These are phyloP conservation scores for Colletotrichum lini DNA, from an alignment of 2,329 filamentous ascomycete species.

Conservation along the genomic window DNA sequence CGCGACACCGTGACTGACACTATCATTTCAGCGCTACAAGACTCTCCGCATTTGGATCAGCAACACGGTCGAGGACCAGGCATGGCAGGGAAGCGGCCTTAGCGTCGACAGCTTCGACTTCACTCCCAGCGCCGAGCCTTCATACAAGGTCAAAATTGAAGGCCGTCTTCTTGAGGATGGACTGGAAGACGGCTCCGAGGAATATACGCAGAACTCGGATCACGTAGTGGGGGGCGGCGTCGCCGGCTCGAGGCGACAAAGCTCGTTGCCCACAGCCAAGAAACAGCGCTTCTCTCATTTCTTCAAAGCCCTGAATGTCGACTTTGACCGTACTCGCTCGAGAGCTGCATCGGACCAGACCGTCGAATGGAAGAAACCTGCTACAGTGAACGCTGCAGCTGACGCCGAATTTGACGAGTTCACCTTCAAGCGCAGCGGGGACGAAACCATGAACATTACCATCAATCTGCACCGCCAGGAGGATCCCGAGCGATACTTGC, in stretches of 20 bases:
- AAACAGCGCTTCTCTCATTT: slow-evolving; percentile 80
- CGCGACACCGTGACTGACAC: background rate
- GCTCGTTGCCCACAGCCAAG: slow-evolving; percentile 54
- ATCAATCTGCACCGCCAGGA: slow-evolving; percentile 91
- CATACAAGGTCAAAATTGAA: slow-evolving; percentile 93
- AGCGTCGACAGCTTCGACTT: slow-evolving; percentile 87
- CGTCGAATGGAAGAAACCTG: slow-evolving; percentile 92
- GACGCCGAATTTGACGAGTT: slow-evolving; percentile 87
- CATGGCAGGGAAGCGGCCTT: slow-evolving; percentile 83
- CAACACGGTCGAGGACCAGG: slow-evolving; percentile 94
- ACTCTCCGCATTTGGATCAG: slow-evolving; percentile 94
- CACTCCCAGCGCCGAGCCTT: slow-evolving; percentile 80
- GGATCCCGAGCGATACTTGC: slow-evolving; percentile 84
- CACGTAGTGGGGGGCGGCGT: slow-evolving; percentile 54
- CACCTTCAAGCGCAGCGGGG: slow-evolving; percentile 90
- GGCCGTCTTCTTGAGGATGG: slow-evolving; percentile 84
- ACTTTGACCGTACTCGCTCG: slow-evolving; percentile 76
- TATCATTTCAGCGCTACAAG: slow-evolving; percentile 73
- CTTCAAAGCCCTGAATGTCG: slow-evolving; percentile 84
- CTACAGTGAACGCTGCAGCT: slow-evolving; percentile 68
- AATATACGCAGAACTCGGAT: slow-evolving; percentile 57
- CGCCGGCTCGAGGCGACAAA: slow-evolving; percentile 51
- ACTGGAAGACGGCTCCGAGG: slow-evolving; percentile 57
- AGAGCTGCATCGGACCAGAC: slow-evolving; percentile 68
- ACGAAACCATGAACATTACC: slow-evolving; percentile 92